These are phyloP conservation scores for Panaeolus papilionaceus DNA, from an alignment of 768 basidiomycete genomes.

Conservation along the genomic window DNA sequence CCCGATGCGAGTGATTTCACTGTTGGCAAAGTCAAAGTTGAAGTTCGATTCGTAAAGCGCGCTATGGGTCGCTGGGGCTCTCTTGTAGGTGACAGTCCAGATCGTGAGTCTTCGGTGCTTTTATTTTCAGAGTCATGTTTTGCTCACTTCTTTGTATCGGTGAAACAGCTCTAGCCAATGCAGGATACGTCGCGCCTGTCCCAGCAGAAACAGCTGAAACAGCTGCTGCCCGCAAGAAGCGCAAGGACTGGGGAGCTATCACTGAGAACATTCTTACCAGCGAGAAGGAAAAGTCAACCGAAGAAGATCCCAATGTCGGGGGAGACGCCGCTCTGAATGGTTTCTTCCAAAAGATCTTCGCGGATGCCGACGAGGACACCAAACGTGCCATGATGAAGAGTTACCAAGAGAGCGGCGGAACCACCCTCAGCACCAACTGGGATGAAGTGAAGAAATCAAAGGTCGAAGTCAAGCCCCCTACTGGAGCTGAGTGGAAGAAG, in stretches of 20 bases:
- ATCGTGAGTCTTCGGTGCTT: slow-evolving; percentile 56
- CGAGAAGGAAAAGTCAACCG: slow-evolving; percentile 72
- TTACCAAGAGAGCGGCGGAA: slow-evolving; percentile 93
- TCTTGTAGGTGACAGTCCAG: slow-evolving; percentile 76
- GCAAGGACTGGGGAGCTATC: slow-evolving; percentile 92
- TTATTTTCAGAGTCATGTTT: neutral
- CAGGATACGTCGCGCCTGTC: slow-evolving; percentile 35
- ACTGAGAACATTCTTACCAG: slow-evolving; percentile 66
- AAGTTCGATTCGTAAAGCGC: slow-evolving; percentile 78
- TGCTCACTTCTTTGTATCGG: slow-evolving; percentile 13
- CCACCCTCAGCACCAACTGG: slow-evolving; percentile 96
- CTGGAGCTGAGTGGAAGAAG: slow-evolving; percentile 84
- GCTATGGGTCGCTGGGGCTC: slow-evolving; percentile 74
- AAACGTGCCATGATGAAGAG: slow-evolving; percentile 98
- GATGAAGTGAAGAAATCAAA: slow-evolving; percentile 75
- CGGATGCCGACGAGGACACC: slow-evolving; percentile 91
- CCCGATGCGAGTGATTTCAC: slow-evolving; percentile 63
- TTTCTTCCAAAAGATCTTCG: slow-evolving; percentile 92
- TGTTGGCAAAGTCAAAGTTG: slow-evolving; percentile 88
- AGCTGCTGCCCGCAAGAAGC: slow-evolving; percentile 46
- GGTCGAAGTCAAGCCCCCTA: slow-evolving; percentile 83
- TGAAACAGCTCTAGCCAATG: slow-evolving; percentile 33
- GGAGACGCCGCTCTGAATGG: slow-evolving; percentile 87
- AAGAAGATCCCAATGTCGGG: slow-evolving; percentile 89
- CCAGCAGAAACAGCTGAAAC: slow-evolving; percentile 36